Percentiles rank a stretch among this genome's conserved stretches.
Conservation (phyloP, 2,329 filamentous ascomycete species). For the Ilyonectria destructans region DNA sequence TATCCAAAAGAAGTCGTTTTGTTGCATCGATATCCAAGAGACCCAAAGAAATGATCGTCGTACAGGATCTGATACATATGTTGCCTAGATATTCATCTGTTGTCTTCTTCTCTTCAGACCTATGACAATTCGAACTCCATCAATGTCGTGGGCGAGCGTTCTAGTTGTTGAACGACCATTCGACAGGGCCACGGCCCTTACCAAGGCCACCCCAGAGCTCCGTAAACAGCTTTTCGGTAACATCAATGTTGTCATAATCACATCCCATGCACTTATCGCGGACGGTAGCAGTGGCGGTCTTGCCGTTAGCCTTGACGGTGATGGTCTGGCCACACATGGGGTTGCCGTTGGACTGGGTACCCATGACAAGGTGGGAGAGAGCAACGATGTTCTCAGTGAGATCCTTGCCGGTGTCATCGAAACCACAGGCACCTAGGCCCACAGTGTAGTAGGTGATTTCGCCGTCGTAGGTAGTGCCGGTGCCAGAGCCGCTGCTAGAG, state of each 20-base stretch:
- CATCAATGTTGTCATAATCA: slow-evolving; percentile 69
- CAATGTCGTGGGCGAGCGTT: slow-evolving; percentile 4
- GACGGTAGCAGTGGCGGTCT: slow-evolving; percentile 71
- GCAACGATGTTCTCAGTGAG: slow-evolving; percentile 76
- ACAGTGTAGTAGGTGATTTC: slow-evolving; percentile 83
- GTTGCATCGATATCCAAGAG: slow-evolving; percentile 11
- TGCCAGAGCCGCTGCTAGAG: slow-evolving; percentile 35
- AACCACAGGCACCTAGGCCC: slow-evolving; percentile 80
- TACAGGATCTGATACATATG: neutral
- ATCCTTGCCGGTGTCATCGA: slow-evolving; percentile 72
- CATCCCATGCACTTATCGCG: slow-evolving; percentile 87
- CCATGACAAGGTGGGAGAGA: slow-evolving; percentile 77
- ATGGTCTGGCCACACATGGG: slow-evolving; percentile 80
- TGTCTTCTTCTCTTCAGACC: slow-evolving; percentile 8
- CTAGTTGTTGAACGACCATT: slow-evolving; percentile 66
- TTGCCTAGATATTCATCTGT: slow-evolving; percentile 15
- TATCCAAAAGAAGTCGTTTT: slow-evolving; percentile 39
- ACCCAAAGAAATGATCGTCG: slow-evolving; percentile 5
- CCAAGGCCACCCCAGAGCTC: slow-evolving; percentile 65
- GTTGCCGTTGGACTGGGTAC: slow-evolving; percentile 75
- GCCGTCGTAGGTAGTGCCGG: slow-evolving; percentile 62
- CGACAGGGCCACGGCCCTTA: slow-evolving; percentile 59
- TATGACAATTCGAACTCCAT: slow-evolving; percentile 1
- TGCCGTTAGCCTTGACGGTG: slow-evolving; percentile 74
- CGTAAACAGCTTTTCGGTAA: slow-evolving; percentile 71